phyloP scores from a whole-genome alignment of 2,329 filamentous ascomycete species.

The Monilinia fructicola region DNA sequence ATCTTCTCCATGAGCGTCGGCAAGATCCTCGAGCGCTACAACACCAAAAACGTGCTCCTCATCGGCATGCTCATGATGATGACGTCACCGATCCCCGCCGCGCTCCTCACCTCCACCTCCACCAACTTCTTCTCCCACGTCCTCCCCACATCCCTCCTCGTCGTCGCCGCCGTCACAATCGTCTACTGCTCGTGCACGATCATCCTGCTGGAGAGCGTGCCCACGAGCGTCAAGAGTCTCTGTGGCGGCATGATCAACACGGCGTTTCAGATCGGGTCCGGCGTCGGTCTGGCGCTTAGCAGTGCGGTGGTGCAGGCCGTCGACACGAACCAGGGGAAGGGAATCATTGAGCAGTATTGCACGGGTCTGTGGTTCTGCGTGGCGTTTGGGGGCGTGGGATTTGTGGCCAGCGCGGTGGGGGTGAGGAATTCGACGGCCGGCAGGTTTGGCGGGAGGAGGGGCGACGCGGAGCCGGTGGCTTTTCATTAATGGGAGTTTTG shows the following conservation, averaged over 20 bases:
- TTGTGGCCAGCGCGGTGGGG: slow-evolving; percentile 35
- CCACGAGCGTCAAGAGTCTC: slow-evolving; percentile 44
- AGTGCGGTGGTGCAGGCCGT: slow-evolving; percentile 44
- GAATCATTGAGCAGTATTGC: slow-evolving; percentile 41
- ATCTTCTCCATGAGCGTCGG: slow-evolving; percentile 42
- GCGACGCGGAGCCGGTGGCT: neutral
- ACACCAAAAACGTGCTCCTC: slow-evolving; percentile 30
- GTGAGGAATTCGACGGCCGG: slow-evolving; percentile 28
- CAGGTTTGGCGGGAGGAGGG: slow-evolving; percentile 1
- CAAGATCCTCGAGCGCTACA: slow-evolving; percentile 43
- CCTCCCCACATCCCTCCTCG: slow-evolving; percentile 31
- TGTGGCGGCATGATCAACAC: slow-evolving; percentile 47
- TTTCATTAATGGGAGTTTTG: neutral
- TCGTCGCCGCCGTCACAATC: slow-evolving; percentile 44
- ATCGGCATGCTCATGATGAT: slow-evolving; percentile 24
- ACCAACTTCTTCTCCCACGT: slow-evolving; percentile 11
- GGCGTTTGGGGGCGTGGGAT: slow-evolving; percentile 43
- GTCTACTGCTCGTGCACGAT: slow-evolving; percentile 47
- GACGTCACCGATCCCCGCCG: slow-evolving; percentile 7
- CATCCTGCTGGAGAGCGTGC: slow-evolving; percentile 44
- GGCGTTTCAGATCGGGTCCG: slow-evolving; percentile 46
- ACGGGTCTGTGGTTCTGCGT: slow-evolving; percentile 47
- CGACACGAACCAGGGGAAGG: slow-evolving; percentile 43
- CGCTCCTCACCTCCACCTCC: neutral
- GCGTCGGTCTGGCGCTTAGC: slow-evolving; percentile 45